Conservation (phyloP, 1,284 basidiomycete genomes). For the Polyporus tsugae region DNA sequence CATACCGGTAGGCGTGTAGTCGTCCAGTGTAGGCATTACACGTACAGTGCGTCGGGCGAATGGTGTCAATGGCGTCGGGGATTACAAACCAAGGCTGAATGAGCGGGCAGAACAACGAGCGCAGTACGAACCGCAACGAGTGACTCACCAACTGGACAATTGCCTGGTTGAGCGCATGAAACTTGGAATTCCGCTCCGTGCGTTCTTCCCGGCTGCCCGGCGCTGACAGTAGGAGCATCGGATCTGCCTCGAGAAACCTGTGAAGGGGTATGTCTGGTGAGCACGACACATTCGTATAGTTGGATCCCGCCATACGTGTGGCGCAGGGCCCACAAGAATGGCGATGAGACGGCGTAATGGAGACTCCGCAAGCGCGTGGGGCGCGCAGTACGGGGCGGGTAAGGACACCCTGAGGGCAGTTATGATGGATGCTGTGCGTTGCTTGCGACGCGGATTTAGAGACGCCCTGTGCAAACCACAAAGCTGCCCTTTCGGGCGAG, state of each 20-base stretch:
- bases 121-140: not conserved
- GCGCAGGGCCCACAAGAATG: not conserved
- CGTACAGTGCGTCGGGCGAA: not conserved
- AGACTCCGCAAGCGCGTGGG: slow-evolving; percentile 1
- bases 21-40: slow-evolving; percentile 1
- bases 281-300: slow-evolving; percentile 16
- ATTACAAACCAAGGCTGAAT: slow-evolving; percentile 19
- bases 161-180: slow-evolving; percentile 93
- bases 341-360: slow-evolving; percentile 12
- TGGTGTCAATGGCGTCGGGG: slow-evolving; percentile 10
- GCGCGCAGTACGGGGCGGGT: not conserved
- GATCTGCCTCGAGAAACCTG: slow-evolving; percentile 97
- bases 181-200: slow-evolving; percentile 81
- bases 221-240: slow-evolving; percentile 81
- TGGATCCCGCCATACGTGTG: slow-evolving; percentile 9
- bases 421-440: slow-evolving; percentile 12
- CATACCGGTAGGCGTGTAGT: not conserved
- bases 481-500: not conserved
- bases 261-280: slow-evolving; percentile 14
- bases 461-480: slow-evolving; percentile 2
- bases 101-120: slow-evolving; percentile 20
- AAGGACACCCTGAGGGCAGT: not conserved
- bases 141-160: slow-evolving; percentile 88
- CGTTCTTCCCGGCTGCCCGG: slow-evolving; percentile 61
- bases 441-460: not conserved